phyloP scores from a whole-genome alignment of 805 yeast genomes.

The Ogataea kodamae region DNA sequence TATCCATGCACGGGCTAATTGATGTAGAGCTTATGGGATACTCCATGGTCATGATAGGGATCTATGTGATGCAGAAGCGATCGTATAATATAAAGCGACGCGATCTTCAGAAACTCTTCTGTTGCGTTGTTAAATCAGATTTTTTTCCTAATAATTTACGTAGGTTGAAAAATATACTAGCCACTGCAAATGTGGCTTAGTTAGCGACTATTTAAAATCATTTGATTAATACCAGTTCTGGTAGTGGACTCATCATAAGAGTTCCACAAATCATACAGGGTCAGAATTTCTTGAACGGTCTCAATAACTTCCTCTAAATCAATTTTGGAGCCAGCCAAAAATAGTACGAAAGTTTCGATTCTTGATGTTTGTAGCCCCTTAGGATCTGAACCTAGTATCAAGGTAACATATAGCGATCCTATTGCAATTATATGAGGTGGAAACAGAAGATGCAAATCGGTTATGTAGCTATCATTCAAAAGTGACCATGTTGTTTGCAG shows the following conservation, averaged over 20 bases:
- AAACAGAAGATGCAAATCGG: conserved; percentile 75
- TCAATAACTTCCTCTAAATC: conserved; percentile 75
- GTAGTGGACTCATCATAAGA: conserved; percentile 68
- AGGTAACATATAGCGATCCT: conserved; percentile 75
- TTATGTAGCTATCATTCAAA: conserved; percentile 83
- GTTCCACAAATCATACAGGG: conserved; percentile 83
- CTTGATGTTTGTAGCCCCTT: conserved; percentile 30
- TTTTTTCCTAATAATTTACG: conserved; percentile 6
- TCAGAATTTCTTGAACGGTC: conserved; percentile 78
- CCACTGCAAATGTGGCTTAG: conserved; percentile 5
- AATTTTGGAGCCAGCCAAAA: conserved; percentile 72
- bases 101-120: not conserved
- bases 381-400: conserved; percentile 49
- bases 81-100: not conserved
- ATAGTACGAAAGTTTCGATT: conserved; percentile 55
- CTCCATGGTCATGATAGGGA: conserved; percentile 15
- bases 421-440: conserved; percentile 90
- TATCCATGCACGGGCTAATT: conserved; percentile 8
- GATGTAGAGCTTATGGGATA: conserved; percentile 10
- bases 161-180: conserved; percentile 4
- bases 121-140: conserved; percentile 9
- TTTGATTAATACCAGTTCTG: conserved; percentile 43
- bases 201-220: conserved; percentile 21
- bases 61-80: conserved; percentile 4
- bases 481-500: conserved; percentile 85